Conservation (phyloP, 768 basidiomycete genomes). For the Russula sp. region DNA sequence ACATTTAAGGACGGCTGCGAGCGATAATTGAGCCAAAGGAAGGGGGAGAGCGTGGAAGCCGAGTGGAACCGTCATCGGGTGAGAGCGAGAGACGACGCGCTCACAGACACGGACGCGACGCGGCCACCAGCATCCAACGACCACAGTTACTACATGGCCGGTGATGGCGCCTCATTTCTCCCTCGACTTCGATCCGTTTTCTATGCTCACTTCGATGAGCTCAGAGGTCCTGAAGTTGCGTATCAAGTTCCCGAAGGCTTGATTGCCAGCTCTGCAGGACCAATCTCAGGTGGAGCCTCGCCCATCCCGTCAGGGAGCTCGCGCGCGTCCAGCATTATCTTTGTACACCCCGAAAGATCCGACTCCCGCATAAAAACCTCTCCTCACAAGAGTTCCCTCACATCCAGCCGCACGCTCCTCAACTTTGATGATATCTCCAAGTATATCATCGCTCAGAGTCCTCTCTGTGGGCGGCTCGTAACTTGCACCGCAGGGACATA, state of each 20-base stretch:
- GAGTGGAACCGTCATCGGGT: slow-evolving; percentile 20
- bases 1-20: slow-evolving; percentile 70
- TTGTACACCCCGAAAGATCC: slow-evolving; percentile 41
- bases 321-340: slow-evolving; percentile 43
- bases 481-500: slow-evolving; percentile 76
- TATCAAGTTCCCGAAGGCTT: slow-evolving; percentile 93
- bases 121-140: too few relatives aligned
- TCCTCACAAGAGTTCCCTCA: slow-evolving; percentile 35
- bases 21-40: slow-evolving; percentile 62
- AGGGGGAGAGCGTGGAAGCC: slow-evolving; percentile 59
- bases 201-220: slow-evolving; percentile 87
- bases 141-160: slow-evolving; percentile 31
- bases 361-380: slow-evolving; percentile 37
- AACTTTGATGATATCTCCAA: slow-evolving; percentile 89
- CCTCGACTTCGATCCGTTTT: slow-evolving; percentile 83
- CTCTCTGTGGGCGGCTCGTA: slow-evolving; percentile 83
- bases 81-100: neutral
- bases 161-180: slow-evolving; percentile 62
- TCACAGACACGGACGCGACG: too few relatives aligned
- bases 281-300: slow-evolving; percentile 30
- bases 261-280: slow-evolving; percentile 42
- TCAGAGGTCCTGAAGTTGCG: slow-evolving; percentile 81
- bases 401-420: slow-evolving; percentile 57
- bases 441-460: slow-evolving; percentile 86
- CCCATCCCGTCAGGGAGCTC: slow-evolving; percentile 38